These are phyloP conservation scores for Aphanocladium album DNA, from an alignment of 2,329 filamentous ascomycete species.

Conservation along the genomic window DNA sequence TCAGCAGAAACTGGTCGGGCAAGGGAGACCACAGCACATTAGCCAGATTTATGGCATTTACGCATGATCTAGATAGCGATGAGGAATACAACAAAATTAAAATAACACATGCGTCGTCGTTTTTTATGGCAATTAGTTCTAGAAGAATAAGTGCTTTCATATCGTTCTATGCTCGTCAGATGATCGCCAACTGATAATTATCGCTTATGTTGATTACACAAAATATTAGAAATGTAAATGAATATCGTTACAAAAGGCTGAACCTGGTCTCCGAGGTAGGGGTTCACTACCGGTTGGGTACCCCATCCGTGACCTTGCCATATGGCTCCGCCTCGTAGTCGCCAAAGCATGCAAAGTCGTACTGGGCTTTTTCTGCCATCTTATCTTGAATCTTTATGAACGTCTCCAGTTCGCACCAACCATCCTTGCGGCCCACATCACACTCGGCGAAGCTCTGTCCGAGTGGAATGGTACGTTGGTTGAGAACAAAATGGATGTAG, in stretches of 20 bases:
- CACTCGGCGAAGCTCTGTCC: constrained; percentile 62
- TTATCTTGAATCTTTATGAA: constrained; percentile 59
- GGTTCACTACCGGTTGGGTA: constrained; percentile 19
- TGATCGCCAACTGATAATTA: neutral
- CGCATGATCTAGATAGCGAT: neutral
- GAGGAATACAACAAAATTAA: neutral
- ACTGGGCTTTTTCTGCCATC: constrained; percentile 55
- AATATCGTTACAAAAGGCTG: neutral
- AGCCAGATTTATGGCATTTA: neutral
- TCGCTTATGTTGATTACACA: neutral
- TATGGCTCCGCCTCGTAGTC: constrained; percentile 36
- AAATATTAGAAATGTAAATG: neutral
- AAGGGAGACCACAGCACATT: neutral
- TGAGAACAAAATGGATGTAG: constrained; percentile 71
- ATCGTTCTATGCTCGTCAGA: no score
- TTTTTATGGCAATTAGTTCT: no score
- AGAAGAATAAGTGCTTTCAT: no score
- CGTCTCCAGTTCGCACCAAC: constrained; percentile 69
- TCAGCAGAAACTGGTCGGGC: neutral
- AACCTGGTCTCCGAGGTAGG: neutral
- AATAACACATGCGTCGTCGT: neutral
- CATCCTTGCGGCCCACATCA: constrained; percentile 57
- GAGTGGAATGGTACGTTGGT: constrained; percentile 68
- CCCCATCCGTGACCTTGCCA: constrained; percentile 35
- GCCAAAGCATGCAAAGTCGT: constrained; percentile 62